Conservation (phyloP, 2,329 filamentous ascomycete species). For the Hypoxylon sp. region DNA sequence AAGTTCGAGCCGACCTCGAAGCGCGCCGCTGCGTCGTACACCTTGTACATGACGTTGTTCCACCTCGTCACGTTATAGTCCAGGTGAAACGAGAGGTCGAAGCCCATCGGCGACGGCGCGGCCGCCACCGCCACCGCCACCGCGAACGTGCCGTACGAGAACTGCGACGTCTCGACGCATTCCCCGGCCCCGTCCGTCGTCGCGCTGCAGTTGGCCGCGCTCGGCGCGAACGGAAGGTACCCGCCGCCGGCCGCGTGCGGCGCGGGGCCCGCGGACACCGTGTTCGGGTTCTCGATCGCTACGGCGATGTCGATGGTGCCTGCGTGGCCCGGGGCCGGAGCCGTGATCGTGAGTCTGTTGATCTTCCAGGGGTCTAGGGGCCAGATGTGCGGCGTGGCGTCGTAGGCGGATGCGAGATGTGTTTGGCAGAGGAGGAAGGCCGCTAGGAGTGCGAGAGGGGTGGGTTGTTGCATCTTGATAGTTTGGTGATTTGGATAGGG, state of each 20-base stretch:
- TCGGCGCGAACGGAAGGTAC: slow-evolving; percentile 33
- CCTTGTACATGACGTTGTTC: slow-evolving; percentile 21
- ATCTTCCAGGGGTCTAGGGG: slow-evolving; percentile 31
- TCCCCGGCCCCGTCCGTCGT: not conserved
- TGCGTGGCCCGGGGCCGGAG: not conserved
- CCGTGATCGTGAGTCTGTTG: slow-evolving; percentile 16
- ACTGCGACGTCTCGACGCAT: slow-evolving; percentile 22
- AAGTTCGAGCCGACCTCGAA: slow-evolving; percentile 23
- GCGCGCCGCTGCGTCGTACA: slow-evolving; percentile 27
- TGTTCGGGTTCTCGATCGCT: slow-evolving; percentile 34
- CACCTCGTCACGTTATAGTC: slow-evolving; percentile 31
- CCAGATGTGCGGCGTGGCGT: slow-evolving; percentile 26
- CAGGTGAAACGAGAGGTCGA: slow-evolving; percentile 22
- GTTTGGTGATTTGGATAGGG: not conserved
- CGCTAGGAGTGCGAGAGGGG: slow-evolving; percentile 10
- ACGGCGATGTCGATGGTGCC: slow-evolving; percentile 16
- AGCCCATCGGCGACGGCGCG: no score
- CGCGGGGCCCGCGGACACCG: slow-evolving; percentile 28
- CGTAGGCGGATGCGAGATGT: slow-evolving; percentile 4
- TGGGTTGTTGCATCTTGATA: slow-evolving; percentile 19
- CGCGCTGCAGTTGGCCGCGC: slow-evolving; percentile 30
- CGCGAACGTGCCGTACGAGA: slow-evolving; percentile 25
- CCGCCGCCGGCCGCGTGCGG: slow-evolving; percentile 31
- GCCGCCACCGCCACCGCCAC: no score
- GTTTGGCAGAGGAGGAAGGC: slow-evolving; percentile 12